Conservation (phyloP, 192 early-diverging fungal species). For the Coemansia sp. region DNA sequence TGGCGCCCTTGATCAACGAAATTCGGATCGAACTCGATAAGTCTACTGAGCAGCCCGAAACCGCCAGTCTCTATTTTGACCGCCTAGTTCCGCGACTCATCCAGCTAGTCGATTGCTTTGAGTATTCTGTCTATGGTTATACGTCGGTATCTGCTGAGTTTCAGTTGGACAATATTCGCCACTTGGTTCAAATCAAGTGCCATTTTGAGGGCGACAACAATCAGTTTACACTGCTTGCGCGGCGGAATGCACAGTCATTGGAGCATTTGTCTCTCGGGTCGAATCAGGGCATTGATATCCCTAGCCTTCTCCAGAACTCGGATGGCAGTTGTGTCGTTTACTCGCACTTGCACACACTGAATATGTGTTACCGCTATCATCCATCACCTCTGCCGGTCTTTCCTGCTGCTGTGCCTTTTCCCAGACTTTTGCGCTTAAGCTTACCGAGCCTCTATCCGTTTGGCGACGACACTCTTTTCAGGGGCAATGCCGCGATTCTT, state of each 20-base stretch:
- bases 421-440: background rate
- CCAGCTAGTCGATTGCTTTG: background rate
- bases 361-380: background rate
- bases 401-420: constrained; percentile 2
- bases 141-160: too few relatives aligned
- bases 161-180: background rate
- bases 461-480: constrained; percentile 16
- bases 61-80: background rate
- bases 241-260: background rate
- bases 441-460: constrained; percentile 4
- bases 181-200: background rate
- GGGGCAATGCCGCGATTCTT: background rate
- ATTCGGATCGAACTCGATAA: background rate
- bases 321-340: constrained; percentile 6
- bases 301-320: constrained; percentile 1
- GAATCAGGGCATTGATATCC: background rate
- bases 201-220: background rate
- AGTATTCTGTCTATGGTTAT: background rate
- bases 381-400: background rate
- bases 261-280: background rate
- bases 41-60: background rate
- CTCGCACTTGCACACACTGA: constrained; percentile 3
- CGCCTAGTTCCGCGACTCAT: background rate
- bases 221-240: background rate
- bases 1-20: background rate